phyloP scores from a whole-genome alignment of 768 basidiomycete genomes.

The Nevesoporus exiguus region DNA sequence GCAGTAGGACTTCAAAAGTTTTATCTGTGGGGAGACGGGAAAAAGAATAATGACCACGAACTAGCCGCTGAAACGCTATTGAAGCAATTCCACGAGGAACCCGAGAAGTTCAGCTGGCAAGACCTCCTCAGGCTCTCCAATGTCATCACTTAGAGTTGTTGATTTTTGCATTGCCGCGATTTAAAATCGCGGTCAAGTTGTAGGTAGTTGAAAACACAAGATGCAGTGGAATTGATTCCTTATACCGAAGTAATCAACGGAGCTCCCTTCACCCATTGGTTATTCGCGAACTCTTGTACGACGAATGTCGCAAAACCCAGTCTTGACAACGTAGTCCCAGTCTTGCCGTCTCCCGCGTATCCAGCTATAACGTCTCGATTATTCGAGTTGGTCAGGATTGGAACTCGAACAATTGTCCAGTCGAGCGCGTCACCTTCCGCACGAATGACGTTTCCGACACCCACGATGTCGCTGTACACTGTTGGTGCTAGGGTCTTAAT shows the following conservation, averaged over 20 bases:
- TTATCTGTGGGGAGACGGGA: slow-evolving; percentile 60
- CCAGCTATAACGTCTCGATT: slow-evolving; percentile 51
- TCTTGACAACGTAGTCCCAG: slow-evolving; percentile 48
- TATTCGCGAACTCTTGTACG: slow-evolving; percentile 51
- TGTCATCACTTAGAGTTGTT: slow-evolving; percentile 10
- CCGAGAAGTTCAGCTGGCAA: slow-evolving; percentile 79
- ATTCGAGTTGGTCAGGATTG: slow-evolving; percentile 50
- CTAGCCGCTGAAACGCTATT: slow-evolving; percentile 43
- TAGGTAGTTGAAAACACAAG: slow-evolving; percentile 28
- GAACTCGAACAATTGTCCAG: slow-evolving; percentile 72
- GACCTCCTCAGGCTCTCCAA: slow-evolving; percentile 57
- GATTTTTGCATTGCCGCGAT: neutral
- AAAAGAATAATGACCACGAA: slow-evolving; percentile 5
- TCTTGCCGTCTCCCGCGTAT: slow-evolving; percentile 63
- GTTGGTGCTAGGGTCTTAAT: slow-evolving; percentile 41
- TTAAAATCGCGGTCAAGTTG: too few relatives aligned
- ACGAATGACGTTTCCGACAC: slow-evolving; percentile 55
- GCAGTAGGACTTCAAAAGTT: slow-evolving; percentile 81
- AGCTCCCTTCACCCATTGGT: slow-evolving; percentile 53
- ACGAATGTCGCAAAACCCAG: slow-evolving; percentile 60
- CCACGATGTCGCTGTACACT: slow-evolving; percentile 69
- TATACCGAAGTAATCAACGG: slow-evolving; percentile 29
- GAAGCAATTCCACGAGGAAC: slow-evolving; percentile 72
- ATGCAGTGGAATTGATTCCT: neutral
- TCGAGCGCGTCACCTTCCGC: slow-evolving; percentile 47